Evolutionary conservation across 2,329 filamentous ascomycete species (phyloP).

Genomic region (Lojkania enalia): DNA sequence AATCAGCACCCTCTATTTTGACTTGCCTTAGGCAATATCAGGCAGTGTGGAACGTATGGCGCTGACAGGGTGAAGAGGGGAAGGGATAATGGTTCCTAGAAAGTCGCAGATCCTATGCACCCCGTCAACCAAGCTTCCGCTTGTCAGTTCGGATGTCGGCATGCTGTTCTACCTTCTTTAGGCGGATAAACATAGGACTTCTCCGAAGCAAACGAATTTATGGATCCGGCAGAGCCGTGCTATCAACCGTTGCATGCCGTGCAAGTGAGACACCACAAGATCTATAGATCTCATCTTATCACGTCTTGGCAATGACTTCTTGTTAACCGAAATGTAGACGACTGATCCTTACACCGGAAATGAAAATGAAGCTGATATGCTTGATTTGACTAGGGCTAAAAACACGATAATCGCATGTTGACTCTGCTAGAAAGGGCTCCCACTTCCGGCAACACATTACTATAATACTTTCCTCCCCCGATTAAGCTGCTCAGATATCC

Average conservation of each 20-base stretch:
- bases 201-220: constrained; percentile 19
- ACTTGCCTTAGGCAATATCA: not conserved
- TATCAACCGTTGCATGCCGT: too few species aligned
- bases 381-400: constrained; percentile 17
- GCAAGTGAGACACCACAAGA: not conserved
- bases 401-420: constrained; percentile 24
- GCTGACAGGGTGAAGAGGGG: constrained; percentile 8
- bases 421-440: constrained; percentile 19
- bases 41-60: not conserved
- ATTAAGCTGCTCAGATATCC: constrained; percentile 31
- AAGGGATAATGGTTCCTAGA: constrained; percentile 17
- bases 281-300: too few species aligned
- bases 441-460: constrained; percentile 32
- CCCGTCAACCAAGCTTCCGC: constrained; percentile 2
- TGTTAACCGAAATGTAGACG: too few species aligned
- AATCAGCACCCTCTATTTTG: constrained; percentile 14
- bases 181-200: constrained; percentile 27
- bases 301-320: too few species aligned
- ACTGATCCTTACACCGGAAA: too few species aligned
- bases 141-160: constrained; percentile 21
- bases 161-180: constrained; percentile 17
- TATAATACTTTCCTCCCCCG: constrained; percentile 29
- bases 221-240: constrained; percentile 14
- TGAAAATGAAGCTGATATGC: too few species aligned
- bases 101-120: constrained; percentile 25